phyloP scores from a whole-genome alignment of 139 green algal species.

The Chlorella sp. region DNA sequence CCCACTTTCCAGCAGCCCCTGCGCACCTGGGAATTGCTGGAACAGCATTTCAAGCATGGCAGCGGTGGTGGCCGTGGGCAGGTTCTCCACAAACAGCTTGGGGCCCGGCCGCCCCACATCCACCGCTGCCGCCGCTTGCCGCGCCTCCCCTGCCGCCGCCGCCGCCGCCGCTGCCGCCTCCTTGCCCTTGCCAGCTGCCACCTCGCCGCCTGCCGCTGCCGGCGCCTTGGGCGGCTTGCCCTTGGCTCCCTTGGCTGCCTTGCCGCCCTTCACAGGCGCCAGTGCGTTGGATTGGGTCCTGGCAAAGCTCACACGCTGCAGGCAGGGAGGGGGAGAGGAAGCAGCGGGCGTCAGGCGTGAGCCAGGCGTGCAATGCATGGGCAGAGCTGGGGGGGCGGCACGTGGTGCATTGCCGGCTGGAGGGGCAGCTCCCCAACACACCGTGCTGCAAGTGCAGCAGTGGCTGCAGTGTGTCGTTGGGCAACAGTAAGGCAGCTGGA shows the following conservation, averaged over 20 bases:
- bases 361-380: too few species aligned
- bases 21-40: constrained; percentile 86
- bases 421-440: neutral
- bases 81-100: constrained; percentile 94
- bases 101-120: constrained; percentile 80
- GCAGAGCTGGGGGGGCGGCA: neutral
- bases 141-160: neutral
- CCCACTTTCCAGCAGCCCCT: neutral
- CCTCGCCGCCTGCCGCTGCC: constrained; percentile 13
- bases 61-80: constrained; percentile 88
- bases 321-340: too few species aligned
- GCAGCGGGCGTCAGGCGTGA: neutral
- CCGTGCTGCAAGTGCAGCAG: neutral
- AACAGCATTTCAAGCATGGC: constrained; percentile 96
- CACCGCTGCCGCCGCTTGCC: neutral
- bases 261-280: constrained; percentile 2
- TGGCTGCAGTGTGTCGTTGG: neutral
- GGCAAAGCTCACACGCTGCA: constrained; percentile 27
- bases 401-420: neutral
- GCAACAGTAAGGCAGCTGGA: neutral
- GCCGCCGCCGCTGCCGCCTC: neutral
- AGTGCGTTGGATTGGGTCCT: neutral
- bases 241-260: constrained; percentile 14
- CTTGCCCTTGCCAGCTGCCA: constrained; percentile 5
- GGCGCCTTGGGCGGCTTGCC: constrained; percentile 29